phyloP scores from a whole-genome alignment of 768 basidiomycete species.

The Auricularia auricula-judae region DNA sequence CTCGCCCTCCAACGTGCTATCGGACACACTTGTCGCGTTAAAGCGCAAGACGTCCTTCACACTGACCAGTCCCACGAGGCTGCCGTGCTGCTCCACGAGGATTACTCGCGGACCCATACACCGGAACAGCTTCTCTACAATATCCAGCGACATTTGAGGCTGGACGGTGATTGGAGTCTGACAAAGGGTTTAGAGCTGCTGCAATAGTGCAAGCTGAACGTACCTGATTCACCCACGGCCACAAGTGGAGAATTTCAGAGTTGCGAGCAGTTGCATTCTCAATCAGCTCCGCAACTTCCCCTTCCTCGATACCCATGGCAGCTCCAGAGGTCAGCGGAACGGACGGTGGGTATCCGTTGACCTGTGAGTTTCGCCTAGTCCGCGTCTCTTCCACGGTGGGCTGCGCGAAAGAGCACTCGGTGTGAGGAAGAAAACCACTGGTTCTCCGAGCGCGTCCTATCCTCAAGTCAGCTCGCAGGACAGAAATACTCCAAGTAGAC shows the following conservation, averaged over 20 bases:
- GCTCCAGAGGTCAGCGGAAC: slow-evolving; percentile 24
- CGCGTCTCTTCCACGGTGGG: slow-evolving; percentile 31
- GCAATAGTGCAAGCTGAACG: slow-evolving; percentile 1
- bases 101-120: slow-evolving; percentile 98
- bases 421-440: slow-evolving; percentile 49
- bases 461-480: background rate
- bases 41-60: slow-evolving; percentile 94
- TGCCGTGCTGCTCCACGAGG: slow-evolving; percentile 79
- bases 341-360: slow-evolving; percentile 2
- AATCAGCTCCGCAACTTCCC: slow-evolving; percentile 53
- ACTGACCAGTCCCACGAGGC: slow-evolving; percentile 76
- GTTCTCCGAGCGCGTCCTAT: slow-evolving; percentile 64
- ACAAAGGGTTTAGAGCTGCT: too few relatives aligned
- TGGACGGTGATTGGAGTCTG: slow-evolving; percentile 93
- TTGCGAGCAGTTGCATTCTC: slow-evolving; percentile 47
- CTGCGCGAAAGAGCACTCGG: slow-evolving; percentile 58
- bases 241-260: slow-evolving; percentile 42
- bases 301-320: slow-evolving; percentile 54
- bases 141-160: slow-evolving; percentile 84
- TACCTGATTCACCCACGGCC: slow-evolving; percentile 95
- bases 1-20: background rate
- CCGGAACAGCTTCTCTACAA: slow-evolving; percentile 96
- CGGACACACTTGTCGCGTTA: slow-evolving; percentile 35
- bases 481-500: too few relatives aligned
- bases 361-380: background rate